A percentile compares a stretch with the other conserved stretches of the same genome.
These are phyloP conservation scores for Suaeda aralocaspica DNA, from an alignment of 148 eudicot species.

Conservation along the genomic window DNA sequence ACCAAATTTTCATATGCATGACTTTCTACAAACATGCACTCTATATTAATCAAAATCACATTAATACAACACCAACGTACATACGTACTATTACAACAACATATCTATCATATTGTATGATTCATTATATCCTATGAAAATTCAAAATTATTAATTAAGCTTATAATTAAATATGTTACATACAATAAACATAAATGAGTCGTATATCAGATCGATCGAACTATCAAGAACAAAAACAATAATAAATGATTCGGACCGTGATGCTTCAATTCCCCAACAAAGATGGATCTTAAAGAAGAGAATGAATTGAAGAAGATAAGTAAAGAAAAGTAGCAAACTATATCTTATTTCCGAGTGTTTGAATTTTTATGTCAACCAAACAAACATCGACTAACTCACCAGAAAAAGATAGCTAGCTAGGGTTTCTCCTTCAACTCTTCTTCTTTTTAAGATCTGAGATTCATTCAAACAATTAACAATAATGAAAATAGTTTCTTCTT, in stretches of 20 bases:
- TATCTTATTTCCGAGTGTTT: not conserved
- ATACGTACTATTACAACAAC: slow-evolving; percentile 5
- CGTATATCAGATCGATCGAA: slow-evolving; percentile 15
- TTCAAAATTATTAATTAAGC: not conserved
- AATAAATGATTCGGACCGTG: slow-evolving; percentile 22
- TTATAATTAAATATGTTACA: not conserved
- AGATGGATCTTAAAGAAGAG: slow-evolving; percentile 18
- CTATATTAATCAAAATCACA: not conserved
- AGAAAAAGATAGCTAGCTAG: slow-evolving; percentile 3
- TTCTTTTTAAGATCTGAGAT: slow-evolving; percentile 3
- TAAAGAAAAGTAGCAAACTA: not conserved
- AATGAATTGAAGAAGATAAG: slow-evolving; percentile 15
- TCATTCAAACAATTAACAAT: not conserved
- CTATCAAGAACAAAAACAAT: not conserved
- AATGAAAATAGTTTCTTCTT: not conserved
- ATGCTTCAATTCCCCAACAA: slow-evolving; percentile 21
- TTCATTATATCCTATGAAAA: not conserved
- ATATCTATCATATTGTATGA: not conserved
- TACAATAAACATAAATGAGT: not conserved
- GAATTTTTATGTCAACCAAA: not conserved
- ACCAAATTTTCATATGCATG: slow-evolving; percentile 9
- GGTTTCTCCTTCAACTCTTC: slow-evolving; percentile 10
- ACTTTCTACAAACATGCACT: slow-evolving; percentile 8
- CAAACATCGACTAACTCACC: not conserved
- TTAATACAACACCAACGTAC: slow-evolving; percentile 8